Conservation (phyloP, 139 green algal genomes). For the Tetraselmis striata region DNA sequence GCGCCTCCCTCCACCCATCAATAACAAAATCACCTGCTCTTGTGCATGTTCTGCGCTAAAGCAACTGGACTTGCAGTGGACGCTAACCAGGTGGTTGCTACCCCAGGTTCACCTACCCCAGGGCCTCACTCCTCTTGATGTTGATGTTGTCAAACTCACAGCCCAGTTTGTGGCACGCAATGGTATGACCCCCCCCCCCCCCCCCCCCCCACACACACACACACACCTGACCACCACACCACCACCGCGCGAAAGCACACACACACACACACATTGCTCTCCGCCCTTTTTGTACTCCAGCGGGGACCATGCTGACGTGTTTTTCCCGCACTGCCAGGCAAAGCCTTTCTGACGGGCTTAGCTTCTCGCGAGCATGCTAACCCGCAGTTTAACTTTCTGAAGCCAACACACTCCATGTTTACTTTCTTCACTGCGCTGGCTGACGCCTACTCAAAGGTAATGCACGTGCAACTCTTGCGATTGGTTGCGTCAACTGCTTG, state of each 20-base stretch:
- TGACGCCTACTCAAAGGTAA: conserved; percentile 76
- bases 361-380: conserved; percentile 63
- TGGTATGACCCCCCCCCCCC: conserved; percentile 47
- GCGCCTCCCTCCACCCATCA: too few species aligned
- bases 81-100: neutral
- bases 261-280: too few species aligned
- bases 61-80: too few species aligned
- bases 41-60: conserved; percentile 48
- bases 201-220: neutral
- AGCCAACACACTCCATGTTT: conserved; percentile 90
- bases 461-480: too few species aligned
- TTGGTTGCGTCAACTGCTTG: too few species aligned
- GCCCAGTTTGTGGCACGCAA: conserved; percentile 95
- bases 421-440: conserved; percentile 86
- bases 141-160: conserved; percentile 94
- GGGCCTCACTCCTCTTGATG: conserved; percentile 72
- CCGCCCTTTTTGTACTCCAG: conserved; percentile 9
- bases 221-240: too few species aligned
- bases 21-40: neutral
- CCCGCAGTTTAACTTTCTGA: conserved; percentile 90
- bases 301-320: too few species aligned
- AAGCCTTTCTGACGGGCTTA: conserved; percentile 68
- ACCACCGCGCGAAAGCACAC: too few species aligned
- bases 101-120: conserved; percentile 74
- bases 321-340: too few species aligned